Percentiles rank a stretch among this genome's conserved stretches.
These are phyloP conservation scores for Metarhizium rileyi DNA, from an alignment of 2,329 filamentous ascomycete species.

Conservation along the genomic window DNA sequence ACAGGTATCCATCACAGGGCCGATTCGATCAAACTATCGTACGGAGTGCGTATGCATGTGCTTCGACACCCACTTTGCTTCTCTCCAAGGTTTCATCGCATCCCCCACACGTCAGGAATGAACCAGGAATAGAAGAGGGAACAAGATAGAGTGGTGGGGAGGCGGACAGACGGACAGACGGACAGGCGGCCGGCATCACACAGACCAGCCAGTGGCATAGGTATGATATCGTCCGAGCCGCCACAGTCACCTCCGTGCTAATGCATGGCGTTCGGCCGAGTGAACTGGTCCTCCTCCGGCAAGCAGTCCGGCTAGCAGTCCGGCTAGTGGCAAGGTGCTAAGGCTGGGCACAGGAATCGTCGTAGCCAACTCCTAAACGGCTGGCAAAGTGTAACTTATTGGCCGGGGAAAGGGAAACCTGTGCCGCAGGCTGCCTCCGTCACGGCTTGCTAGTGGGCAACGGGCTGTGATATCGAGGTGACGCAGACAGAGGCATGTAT, in stretches of 20 bases:
- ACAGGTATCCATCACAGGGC: constrained; percentile 1
- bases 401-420: not conserved
- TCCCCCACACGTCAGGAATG: not conserved
- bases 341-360: too few species aligned
- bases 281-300: not conserved
- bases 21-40: not conserved
- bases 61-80: constrained; percentile 1
- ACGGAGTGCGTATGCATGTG: not conserved
- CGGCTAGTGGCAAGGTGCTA: not conserved
- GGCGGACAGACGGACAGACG: too few species aligned
- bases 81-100: not conserved
- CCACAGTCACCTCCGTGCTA: not conserved
- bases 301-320: not conserved
- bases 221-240: not conserved
- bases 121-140: not conserved
- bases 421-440: not conserved
- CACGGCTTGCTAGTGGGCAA: not conserved
- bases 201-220: not conserved
- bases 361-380: too few species aligned
- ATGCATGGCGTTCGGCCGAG: not conserved
- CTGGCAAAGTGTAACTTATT: not conserved
- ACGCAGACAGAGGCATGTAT: not conserved
- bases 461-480: not conserved
- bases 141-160: not conserved
- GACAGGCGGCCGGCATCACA: not conserved